phyloP scores from a whole-genome alignment of 2,329 filamentous ascomycete genomes.

The Diaporthe vaccinii region DNA sequence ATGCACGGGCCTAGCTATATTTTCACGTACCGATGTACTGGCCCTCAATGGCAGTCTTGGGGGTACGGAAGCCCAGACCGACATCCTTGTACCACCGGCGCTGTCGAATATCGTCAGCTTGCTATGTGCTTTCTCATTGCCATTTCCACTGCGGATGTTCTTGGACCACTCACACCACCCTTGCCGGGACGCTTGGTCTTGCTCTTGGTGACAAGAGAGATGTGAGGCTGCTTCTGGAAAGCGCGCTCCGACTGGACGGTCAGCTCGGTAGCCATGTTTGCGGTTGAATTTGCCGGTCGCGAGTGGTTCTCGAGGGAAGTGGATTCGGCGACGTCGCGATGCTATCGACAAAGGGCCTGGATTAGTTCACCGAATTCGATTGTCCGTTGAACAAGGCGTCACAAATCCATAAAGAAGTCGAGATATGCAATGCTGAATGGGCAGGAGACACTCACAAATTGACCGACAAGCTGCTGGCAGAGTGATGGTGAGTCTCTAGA shows the following conservation, averaged over 20 bases:
- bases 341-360: slow-evolving; percentile 47
- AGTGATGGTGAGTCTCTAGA: slow-evolving; percentile 37
- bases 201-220: slow-evolving; percentile 98
- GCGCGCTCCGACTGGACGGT: slow-evolving; percentile 99
- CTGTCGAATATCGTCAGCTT: slow-evolving; percentile 38
- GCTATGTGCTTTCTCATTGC: neutral
- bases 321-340: slow-evolving; percentile 45
- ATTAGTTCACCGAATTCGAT: slow-evolving; percentile 45
- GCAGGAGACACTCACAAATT: slow-evolving; percentile 40
- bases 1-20: neutral
- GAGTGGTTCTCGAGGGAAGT: slow-evolving; percentile 48
- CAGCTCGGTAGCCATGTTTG: slow-evolving; percentile 96
- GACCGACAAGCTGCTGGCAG: slow-evolving; percentile 40
- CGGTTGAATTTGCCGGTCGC: slow-evolving; percentile 59
- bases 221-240: slow-evolving; percentile 99
- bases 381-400: slow-evolving; percentile 44
- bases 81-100: slow-evolving; percentile 94
- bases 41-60: slow-evolving; percentile 98
- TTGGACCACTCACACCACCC: slow-evolving; percentile 82
- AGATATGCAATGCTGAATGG: slow-evolving; percentile 9
- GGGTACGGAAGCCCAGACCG: slow-evolving; percentile 98
- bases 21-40: slow-evolving; percentile 93
- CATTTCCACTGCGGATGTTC: slow-evolving; percentile 1
- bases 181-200: slow-evolving; percentile 91
- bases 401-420: slow-evolving; percentile 16